Conservation (phyloP, 331 rosid species). For the Arachis monticola region DNA sequence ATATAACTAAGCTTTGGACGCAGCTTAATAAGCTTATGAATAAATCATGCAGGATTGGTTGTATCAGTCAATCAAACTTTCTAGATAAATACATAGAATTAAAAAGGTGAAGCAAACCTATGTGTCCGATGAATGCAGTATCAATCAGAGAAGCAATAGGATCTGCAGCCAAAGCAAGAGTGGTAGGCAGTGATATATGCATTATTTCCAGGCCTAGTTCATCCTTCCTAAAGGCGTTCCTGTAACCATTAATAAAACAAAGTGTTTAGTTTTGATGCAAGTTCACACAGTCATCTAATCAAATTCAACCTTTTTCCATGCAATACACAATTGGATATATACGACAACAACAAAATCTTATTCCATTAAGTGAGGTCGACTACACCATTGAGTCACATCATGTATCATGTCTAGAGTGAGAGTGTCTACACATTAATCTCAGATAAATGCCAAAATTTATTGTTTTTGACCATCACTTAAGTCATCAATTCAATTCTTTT, state of each 20-base stretch:
- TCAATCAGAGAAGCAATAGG: slow-evolving; percentile 81
- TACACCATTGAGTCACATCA: too few species aligned
- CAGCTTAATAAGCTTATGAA: slow-evolving; percentile 13
- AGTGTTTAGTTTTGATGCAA: not conserved
- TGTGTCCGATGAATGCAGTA: slow-evolving; percentile 81
- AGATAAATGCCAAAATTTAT: too few species aligned
- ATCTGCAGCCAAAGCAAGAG: slow-evolving; percentile 78
- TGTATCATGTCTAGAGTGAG: too few species aligned
- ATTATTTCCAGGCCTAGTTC: slow-evolving; percentile 69
- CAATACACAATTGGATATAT: too few species aligned
- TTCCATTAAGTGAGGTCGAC: too few species aligned
- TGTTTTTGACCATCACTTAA: too few species aligned
- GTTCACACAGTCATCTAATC: not conserved
- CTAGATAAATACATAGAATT: not conserved
- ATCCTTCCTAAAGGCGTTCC: slow-evolving; percentile 47
- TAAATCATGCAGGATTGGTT: slow-evolving; percentile 5
- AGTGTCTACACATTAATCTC: too few species aligned
- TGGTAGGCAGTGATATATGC: slow-evolving; percentile 66
- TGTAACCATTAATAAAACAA: slow-evolving; percentile 14
- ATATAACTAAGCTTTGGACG: slow-evolving; percentile 10
- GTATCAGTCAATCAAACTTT: slow-evolving; percentile 12
- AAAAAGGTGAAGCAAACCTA: slow-evolving; percentile 45
- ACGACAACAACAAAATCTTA: too few species aligned
- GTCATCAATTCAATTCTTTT: too few species aligned
- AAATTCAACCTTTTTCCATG: not conserved